Conservation (phyloP, 208 protist genomes). For the Trypanosoma melophagium region DNA sequence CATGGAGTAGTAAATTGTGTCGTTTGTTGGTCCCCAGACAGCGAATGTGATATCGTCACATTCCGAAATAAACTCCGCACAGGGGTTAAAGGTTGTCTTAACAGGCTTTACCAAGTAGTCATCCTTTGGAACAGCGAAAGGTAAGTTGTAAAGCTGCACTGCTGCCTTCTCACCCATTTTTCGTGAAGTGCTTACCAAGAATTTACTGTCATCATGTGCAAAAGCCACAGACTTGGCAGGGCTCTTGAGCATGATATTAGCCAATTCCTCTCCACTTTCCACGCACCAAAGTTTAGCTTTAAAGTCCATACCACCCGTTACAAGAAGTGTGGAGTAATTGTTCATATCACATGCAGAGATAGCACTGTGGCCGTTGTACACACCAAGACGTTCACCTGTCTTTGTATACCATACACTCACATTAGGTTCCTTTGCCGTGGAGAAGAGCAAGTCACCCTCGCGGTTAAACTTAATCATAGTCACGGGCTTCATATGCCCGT, state of each 20-base stretch:
- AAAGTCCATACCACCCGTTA: constrained; percentile 76
- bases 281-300: constrained; percentile 90
- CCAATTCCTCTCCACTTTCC: constrained; percentile 88
- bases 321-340: constrained; percentile 79
- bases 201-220: constrained; percentile 87
- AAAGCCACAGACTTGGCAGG: constrained; percentile 80
- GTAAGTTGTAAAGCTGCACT: constrained; percentile 91
- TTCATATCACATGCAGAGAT: constrained; percentile 95
- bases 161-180: constrained; percentile 71
- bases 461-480: constrained; percentile 96
- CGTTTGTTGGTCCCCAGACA: constrained; percentile 95
- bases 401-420: constrained; percentile 93
- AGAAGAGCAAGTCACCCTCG: constrained; percentile 98
- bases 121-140: constrained; percentile 51
- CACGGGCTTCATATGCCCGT: constrained; percentile 90
- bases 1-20: constrained; percentile 92
- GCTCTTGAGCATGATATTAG: constrained; percentile 65
- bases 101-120: constrained; percentile 63
- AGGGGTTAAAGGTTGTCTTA: constrained; percentile 65
- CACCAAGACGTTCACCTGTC: constrained; percentile 94
- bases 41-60: constrained; percentile 82
- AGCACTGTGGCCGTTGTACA: constrained; percentile 93
- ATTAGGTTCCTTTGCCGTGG: constrained; percentile 91
- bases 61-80: constrained; percentile 50
- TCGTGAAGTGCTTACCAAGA: constrained; percentile 92